A percentile compares a stretch with the other conserved stretches of the same genome.
Evolutionary conservation across 2,329 filamentous ascomycete species (phyloP).

Genomic region (Amphichorda felina): DNA sequence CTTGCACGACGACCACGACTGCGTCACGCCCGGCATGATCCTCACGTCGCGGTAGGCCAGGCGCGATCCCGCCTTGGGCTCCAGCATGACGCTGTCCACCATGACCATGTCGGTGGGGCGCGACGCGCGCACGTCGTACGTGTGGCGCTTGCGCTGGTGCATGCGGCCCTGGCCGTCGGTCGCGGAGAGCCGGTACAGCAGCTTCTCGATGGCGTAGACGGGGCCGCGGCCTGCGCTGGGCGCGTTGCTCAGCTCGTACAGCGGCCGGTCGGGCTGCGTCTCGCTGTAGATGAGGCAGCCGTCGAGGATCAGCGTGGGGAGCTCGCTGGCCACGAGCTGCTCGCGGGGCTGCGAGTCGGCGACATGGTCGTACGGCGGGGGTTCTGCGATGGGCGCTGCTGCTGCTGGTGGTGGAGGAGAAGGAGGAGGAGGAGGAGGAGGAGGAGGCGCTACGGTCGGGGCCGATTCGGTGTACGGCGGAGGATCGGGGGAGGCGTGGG

Average conservation of each 20-base stretch:
- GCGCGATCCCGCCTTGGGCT: not conserved
- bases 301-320: constrained; percentile 3
- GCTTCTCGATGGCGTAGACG: constrained; percentile 4
- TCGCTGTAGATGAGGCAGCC: constrained; percentile 2
- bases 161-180: not conserved
- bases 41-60: not conserved
- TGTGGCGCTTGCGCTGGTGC: not conserved
- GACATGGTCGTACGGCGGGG: not conserved
- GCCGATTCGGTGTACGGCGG: not conserved
- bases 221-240: not conserved
- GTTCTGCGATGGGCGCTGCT: not conserved
- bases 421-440: not conserved
- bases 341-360: not conserved
- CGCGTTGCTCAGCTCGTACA: constrained; percentile 3
- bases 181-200: constrained; percentile 1
- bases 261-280: constrained; percentile 1
- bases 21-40: not conserved
- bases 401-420: not conserved
- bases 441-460: not conserved
- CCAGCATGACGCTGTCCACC: not conserved
- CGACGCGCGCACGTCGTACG: constrained; percentile 2
- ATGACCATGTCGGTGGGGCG: not conserved
- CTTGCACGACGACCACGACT: not conserved
- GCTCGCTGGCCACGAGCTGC: not conserved
- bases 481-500: no score